These are phyloP conservation scores for Rhypophila decipiens DNA, from an alignment of 495 filamentous ascomycete species.

Conservation along the genomic window DNA sequence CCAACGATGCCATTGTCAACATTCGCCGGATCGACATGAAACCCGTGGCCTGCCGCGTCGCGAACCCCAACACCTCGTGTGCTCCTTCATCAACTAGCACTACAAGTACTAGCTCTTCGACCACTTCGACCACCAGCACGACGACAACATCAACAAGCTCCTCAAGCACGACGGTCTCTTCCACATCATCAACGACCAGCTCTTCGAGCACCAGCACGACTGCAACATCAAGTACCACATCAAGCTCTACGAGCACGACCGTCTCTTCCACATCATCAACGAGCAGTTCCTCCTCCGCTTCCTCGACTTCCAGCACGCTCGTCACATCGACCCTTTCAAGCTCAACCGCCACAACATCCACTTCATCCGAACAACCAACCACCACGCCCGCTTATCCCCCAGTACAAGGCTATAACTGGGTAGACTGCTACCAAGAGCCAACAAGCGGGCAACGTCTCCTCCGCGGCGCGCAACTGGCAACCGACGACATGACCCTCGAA, in stretches of 20 bases:
- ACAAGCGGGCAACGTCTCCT: constrained; percentile 41
- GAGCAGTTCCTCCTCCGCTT: background rate
- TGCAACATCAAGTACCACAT: background rate
- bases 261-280: background rate
- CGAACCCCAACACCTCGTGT: background rate
- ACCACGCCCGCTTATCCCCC: background rate
- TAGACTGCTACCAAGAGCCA: background rate
- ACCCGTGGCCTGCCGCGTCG: background rate
- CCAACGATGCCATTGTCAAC: constrained; percentile 4
- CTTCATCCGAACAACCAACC: background rate
- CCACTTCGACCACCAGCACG: background rate
- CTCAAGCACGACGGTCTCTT: background rate
- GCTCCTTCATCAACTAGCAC: background rate
- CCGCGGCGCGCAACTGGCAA: constrained; percentile 17
- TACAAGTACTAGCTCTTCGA: background rate
- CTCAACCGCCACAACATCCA: background rate
- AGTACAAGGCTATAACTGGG: background rate
- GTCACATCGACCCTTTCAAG: background rate
- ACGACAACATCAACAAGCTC: background rate
- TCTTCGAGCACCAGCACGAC: background rate
- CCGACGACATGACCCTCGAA: constrained; percentile 42
- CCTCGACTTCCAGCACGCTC: background rate
- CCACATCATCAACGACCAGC: background rate
- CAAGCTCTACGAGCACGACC: background rate
- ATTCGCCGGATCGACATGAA: background rate